Evolutionary conservation across 768 basidiomycete species (phyloP), one percentile per base, ranked within the genome.

Genomic region (Cubamyces lactineus): DNA sequence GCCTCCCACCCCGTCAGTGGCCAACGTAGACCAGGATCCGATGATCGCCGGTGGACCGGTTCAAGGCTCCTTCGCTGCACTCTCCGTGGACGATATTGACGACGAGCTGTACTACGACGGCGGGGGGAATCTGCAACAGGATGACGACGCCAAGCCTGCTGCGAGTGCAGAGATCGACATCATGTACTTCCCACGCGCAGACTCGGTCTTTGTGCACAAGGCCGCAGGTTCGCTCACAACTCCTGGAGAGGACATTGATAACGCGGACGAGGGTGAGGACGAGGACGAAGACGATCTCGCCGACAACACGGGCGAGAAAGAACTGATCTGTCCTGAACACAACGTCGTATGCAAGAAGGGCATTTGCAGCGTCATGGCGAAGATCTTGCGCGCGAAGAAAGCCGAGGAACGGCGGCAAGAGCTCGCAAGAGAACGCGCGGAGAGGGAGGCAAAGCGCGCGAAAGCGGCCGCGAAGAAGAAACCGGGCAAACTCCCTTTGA

Each of bases 301-400:
- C 28, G 57, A 43, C 46, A 13, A 41, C 8, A 41, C 50, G 12
- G 42, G 28, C 38, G 42, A 52, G 30, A 38, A 55, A 17, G n/a
- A 24, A 34, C 9, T 23, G 13, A 7, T 57, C 26, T 78, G 77
- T 62, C 63, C 58, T 1, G 73, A 70, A 28, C 77, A 78, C 48
- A 74, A 74, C 11, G 45, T 62, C 26, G 68, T 77, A 15, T 78
- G 77, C 67, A 75, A 66, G 59, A 75, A 74, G 62, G 74, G 76
- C 54, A 77, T 78, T 47, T 78, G 77, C 39, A 56, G 51, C 52
- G 72, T 72, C 59, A 75, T 76, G 48, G 73, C 72, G 2, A 66
- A n/a, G 34, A 70, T 73, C 61, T 11, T 69, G 19, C 70, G 73
- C 23, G 43, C 61, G 1, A 2, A 47, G 5, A 69, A 66, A 48